Evolutionary conservation across 2,329 filamentous ascomycete genomes (phyloP).

Genomic region (Ustulina deusta): DNA sequence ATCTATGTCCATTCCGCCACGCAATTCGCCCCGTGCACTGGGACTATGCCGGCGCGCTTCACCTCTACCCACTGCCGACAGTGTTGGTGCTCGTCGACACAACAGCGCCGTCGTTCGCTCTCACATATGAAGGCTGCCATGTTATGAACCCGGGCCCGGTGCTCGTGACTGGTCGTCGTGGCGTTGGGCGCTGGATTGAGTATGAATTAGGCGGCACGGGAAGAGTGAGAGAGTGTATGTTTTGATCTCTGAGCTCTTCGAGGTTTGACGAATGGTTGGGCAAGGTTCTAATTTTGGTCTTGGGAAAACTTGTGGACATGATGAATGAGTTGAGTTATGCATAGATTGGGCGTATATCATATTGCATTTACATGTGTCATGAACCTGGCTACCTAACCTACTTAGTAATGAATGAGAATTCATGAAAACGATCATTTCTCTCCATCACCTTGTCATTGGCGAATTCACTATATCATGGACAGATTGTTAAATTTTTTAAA

Average conservation of each 20-base stretch:
- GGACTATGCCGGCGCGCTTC: constrained; percentile 82
- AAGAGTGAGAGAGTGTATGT: constrained; percentile 71
- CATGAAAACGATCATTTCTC: neutral
- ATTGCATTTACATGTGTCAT: constrained; percentile 6
- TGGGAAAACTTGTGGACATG: constrained; percentile 15
- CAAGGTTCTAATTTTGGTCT: constrained; percentile 7
- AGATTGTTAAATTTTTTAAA: neutral
- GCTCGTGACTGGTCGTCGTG: constrained; percentile 75
- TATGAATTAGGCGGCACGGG: constrained; percentile 78
- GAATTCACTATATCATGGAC: neutral
- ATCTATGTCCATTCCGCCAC: constrained; percentile 88
- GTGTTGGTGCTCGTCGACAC: constrained; percentile 85
- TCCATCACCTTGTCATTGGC: neutral
- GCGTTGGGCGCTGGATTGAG: constrained; percentile 85
- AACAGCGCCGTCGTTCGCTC: constrained; percentile 82
- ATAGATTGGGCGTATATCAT: constrained; percentile 20
- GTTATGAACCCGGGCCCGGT: constrained; percentile 92
- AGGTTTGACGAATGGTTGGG: neutral
- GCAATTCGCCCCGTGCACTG: constrained; percentile 84
- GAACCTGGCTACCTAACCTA: neutral
- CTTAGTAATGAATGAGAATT: neutral
- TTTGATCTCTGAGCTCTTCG: constrained; percentile 53
- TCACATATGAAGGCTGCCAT: constrained; percentile 95
- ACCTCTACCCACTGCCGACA: constrained; percentile 89
- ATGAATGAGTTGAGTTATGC: constrained; percentile 13